Evolutionary conservation across 163 green algal species (phyloP).

Genomic region (Scenedesmus sp.): DNA sequence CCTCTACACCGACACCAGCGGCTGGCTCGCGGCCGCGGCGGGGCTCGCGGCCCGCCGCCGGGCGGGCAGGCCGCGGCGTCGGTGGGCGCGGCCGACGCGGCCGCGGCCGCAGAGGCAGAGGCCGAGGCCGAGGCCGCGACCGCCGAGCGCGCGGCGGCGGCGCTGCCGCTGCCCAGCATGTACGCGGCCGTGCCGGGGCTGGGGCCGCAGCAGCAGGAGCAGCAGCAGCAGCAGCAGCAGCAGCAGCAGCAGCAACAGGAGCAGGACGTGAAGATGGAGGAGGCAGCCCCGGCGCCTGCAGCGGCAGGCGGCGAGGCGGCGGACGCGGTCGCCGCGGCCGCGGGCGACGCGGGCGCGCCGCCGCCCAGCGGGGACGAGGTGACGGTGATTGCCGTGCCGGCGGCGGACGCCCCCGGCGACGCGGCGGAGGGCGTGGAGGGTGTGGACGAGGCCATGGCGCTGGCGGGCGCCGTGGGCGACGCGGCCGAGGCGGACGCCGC

Average conservation of each 20-base stretch:
- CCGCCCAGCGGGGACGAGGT: background rate
- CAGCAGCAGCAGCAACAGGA: background rate
- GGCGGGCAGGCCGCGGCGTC: background rate
- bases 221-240: constrained; percentile 15
- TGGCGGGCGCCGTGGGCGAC: background rate
- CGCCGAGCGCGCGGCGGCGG: no score
- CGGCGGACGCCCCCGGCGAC: background rate
- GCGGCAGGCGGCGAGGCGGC: background rate
- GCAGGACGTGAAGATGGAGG: background rate
- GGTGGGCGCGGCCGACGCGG: background rate
- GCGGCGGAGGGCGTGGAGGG: background rate
- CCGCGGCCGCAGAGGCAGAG: background rate
- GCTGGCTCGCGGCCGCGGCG: constrained; percentile 55
- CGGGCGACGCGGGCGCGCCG: background rate
- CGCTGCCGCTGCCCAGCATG: no score
- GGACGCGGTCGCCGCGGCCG: background rate
- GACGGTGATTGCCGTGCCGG: background rate
- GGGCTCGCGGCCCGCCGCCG: background rate
- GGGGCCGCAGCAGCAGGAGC: background rate
- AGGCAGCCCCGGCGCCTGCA: background rate
- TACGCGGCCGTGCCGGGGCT: no score
- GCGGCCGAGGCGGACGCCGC: background rate
- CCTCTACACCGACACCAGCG: constrained; percentile 54
- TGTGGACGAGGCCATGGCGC: background rate
- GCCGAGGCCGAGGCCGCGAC: background rate